Evolutionary conservation across 2,329 filamentous ascomycete species (phyloP).

Genomic region (Scytalidium sp.): DNA sequence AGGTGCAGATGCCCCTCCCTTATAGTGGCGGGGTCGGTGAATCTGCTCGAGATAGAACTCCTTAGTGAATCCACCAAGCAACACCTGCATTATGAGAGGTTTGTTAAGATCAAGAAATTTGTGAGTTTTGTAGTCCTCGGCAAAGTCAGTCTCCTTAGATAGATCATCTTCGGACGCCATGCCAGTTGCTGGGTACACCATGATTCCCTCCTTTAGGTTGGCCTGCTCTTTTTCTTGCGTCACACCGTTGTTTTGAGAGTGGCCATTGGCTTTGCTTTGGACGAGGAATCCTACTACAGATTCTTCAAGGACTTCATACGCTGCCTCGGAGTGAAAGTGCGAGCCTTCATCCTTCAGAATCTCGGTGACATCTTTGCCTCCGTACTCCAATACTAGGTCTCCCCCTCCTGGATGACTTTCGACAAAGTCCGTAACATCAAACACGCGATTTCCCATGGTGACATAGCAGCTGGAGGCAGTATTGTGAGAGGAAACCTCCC

Average conservation of each 20-base stretch:
- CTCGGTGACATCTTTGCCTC: conserved; percentile 76
- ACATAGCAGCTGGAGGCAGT: conserved; percentile 86
- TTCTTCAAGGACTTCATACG: conserved; percentile 94
- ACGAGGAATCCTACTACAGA: conserved; percentile 78
- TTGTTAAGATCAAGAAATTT: conserved; percentile 89
- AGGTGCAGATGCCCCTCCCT: conserved; percentile 85
- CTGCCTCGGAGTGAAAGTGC: conserved; percentile 83
- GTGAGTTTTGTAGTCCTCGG: conserved; percentile 78
- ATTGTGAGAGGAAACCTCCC: conserved; percentile 81
- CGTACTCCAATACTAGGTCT: conserved; percentile 86
- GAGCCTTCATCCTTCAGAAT: conserved; percentile 82
- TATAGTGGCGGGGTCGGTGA: conserved; percentile 93
- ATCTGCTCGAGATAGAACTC: conserved; percentile 97
- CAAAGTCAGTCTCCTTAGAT: conserved; percentile 76
- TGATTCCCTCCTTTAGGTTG: conserved; percentile 25
- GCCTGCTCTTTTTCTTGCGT: conserved; percentile 36
- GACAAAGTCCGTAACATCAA: conserved; percentile 90
- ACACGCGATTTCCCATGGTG: conserved; percentile 84
- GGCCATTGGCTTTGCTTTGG: conserved; percentile 39
- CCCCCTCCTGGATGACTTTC: conserved; percentile 87
- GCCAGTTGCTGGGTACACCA: conserved; percentile 65
- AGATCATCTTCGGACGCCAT: conserved; percentile 89
- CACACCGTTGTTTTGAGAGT: too few relatives aligned
- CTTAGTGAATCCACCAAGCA: conserved; percentile 83
- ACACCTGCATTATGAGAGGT: conserved; percentile 85